phyloP scores from a whole-genome alignment of 2,329 filamentous ascomycete genomes.

The Zymoseptoria tritici region DNA sequence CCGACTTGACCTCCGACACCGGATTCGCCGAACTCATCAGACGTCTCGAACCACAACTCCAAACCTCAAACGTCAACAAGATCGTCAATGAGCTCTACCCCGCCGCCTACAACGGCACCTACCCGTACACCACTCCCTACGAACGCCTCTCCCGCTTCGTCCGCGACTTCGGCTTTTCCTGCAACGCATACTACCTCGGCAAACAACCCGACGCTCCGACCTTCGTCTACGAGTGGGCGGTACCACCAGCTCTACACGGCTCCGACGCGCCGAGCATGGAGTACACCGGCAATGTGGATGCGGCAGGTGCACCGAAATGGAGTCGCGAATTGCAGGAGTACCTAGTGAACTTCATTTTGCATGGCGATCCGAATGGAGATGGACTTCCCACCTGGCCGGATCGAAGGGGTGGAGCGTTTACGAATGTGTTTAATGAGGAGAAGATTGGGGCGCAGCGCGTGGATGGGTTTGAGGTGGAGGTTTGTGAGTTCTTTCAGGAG shows the following conservation, averaged over 20 bases:
- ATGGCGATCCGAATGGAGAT: constrained; percentile 32
- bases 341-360: constrained; percentile 38
- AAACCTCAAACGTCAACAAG: constrained; percentile 30
- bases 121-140: constrained; percentile 40
- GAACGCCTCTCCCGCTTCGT: constrained; percentile 36
- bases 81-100: constrained; percentile 44
- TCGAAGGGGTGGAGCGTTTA: constrained; percentile 39
- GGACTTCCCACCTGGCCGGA: constrained; percentile 39
- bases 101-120: constrained; percentile 39
- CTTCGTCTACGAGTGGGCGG: constrained; percentile 47
- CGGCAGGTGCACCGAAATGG: constrained; percentile 28
- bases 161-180: constrained; percentile 41
- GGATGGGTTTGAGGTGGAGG: not conserved
- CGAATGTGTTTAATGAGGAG: constrained; percentile 33
- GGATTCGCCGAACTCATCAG: constrained; percentile 25
- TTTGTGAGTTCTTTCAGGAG: constrained; percentile 34
- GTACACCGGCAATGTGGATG: constrained; percentile 33
- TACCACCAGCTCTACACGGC: constrained; percentile 48
- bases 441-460: not conserved
- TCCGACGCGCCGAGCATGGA: constrained; percentile 48
- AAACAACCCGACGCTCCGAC: constrained; percentile 40
- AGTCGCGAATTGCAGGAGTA: constrained; percentile 36
- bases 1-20: constrained; percentile 29
- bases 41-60: constrained; percentile 25
- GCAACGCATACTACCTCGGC: constrained; percentile 47